A percentile compares a stretch with the other conserved stretches of the same genome.
Conservation (phyloP, 2,329 filamentous ascomycete genomes). For the Hymenoscyphus linearis region DNA sequence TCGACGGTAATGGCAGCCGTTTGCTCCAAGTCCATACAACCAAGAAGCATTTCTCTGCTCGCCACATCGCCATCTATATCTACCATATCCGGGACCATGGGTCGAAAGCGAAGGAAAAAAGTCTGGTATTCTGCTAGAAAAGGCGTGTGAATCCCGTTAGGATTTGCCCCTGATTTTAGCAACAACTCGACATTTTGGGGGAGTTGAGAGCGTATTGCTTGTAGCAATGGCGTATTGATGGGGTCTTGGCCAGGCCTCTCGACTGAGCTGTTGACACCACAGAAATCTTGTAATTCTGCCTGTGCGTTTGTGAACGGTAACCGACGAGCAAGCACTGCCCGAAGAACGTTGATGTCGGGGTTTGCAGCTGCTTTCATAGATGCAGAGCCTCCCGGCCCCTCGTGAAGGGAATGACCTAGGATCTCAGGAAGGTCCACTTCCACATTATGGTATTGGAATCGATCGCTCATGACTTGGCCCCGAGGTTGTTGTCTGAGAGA, state of each 20-base stretch:
- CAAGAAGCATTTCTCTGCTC: background rate
- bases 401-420: no score
- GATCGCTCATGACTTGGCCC: no score
- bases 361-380: background rate
- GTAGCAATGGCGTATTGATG: background rate
- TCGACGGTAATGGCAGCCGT: background rate
- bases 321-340: background rate
- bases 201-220: background rate
- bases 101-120: background rate
- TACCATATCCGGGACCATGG: background rate
- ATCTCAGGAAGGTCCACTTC: no score
- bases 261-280: no score
- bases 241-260: no score
- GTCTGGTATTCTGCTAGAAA: background rate
- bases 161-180: background rate
- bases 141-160: background rate
- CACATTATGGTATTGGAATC: no score
- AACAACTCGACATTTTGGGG: background rate
- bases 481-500: no score
- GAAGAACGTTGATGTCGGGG: background rate
- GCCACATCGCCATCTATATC: background rate
- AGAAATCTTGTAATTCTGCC: no score
- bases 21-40: background rate
- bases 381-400: background rate
- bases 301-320: no score